Base-by-base conservation (phyloP, 257 asterid genomes). In the Ballota nigra region DNA sequence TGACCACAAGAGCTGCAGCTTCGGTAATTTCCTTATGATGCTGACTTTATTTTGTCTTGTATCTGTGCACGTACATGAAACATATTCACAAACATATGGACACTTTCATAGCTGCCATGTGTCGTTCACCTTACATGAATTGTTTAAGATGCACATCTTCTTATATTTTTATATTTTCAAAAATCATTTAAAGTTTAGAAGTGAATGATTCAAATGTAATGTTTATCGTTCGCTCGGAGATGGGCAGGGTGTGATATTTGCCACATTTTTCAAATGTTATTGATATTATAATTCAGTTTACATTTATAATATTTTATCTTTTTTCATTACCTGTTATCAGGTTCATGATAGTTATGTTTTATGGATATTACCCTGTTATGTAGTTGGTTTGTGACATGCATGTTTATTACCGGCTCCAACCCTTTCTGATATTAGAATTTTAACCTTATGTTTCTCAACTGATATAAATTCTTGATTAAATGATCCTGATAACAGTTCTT, bases 1-100 rank as follows among this genome's bases (percentile, higher is more conserved):
- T 95, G 97, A 95, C 99, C 70, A 92, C 97, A 13, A 83, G 96
- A 78, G 98, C 98, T 23, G 99, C 99, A 69, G 97, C 99, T 80
- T 89, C 92, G 96, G 99, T 95, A 89, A 61, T 60, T 78, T 20
- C 69, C 13, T 82, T 66, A 28, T 31, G 63, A 58, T 75, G 52
- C 60, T 84, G 45, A 62, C 47, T 65, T 47, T 45, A 68, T 15
- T 33, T 63, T 55, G 11, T 56, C 15, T 5, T 63, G 60, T 41
- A 34, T 7, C 43, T 24, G n/a, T 41, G 70, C 41, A 63, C 34
- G 3, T 55, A 22, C 19, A 1, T 23, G 7, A 29, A 6, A 19
- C 34, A 41, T 59, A 60, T n/a, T n/a, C n/a, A n/a, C n/a, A 61
- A 58, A 33, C 13, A 73, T 23, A 15, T 38, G 23, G 58, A 38